Evolutionary conservation across 768 basidiomycete species (phyloP).

Genomic region (Amanita muscaria): DNA sequence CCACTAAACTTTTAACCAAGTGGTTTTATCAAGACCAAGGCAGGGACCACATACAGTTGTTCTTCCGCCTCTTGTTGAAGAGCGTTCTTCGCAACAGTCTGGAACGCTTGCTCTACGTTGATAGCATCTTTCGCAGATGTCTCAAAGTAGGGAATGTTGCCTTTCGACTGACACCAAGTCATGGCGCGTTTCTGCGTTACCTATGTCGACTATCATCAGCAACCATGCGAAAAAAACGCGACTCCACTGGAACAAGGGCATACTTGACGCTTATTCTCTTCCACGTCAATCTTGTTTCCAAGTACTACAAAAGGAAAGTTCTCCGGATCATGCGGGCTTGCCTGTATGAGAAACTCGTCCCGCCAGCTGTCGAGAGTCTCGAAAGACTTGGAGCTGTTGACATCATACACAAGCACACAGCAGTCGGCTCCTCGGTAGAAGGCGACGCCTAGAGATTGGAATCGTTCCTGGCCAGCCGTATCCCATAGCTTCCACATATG

Average conservation of each 20-base stretch:
- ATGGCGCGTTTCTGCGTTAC: slow-evolving; percentile 99
- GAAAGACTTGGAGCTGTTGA: slow-evolving; percentile 97
- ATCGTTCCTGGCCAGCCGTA: slow-evolving; percentile 98
- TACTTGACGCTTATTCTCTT: slow-evolving; percentile 97
- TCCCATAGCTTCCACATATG: slow-evolving; percentile 75
- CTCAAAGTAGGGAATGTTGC: slow-evolving; percentile 99
- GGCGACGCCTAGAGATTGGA: slow-evolving; percentile 97
- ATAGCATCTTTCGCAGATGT: slow-evolving; percentile 99
- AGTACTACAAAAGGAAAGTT: slow-evolving; percentile 99
- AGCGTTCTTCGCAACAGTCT: slow-evolving; percentile 99
- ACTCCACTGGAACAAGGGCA: slow-evolving; percentile 13
- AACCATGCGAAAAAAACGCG: not conserved
- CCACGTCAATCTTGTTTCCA: slow-evolving; percentile 99
- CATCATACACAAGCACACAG: slow-evolving; percentile 98
- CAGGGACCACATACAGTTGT: slow-evolving; percentile 79
- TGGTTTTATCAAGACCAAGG: too few relatives aligned
- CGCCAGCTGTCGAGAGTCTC: slow-evolving; percentile 99
- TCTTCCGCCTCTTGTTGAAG: slow-evolving; percentile 95
- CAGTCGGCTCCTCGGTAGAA: slow-evolving; percentile 99
- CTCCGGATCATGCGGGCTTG: slow-evolving; percentile 97
- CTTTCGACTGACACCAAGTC: slow-evolving; percentile 99
- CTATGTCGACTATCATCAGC: slow-evolving; percentile 28
- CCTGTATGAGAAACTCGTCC: slow-evolving; percentile 98
- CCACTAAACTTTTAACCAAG: too few relatives aligned
- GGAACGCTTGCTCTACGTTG: slow-evolving; percentile 99